These are phyloP conservation scores for Vitis rotundifolia DNA, from an alignment of 164 flowering plant genomes.

Conservation along the genomic window DNA sequence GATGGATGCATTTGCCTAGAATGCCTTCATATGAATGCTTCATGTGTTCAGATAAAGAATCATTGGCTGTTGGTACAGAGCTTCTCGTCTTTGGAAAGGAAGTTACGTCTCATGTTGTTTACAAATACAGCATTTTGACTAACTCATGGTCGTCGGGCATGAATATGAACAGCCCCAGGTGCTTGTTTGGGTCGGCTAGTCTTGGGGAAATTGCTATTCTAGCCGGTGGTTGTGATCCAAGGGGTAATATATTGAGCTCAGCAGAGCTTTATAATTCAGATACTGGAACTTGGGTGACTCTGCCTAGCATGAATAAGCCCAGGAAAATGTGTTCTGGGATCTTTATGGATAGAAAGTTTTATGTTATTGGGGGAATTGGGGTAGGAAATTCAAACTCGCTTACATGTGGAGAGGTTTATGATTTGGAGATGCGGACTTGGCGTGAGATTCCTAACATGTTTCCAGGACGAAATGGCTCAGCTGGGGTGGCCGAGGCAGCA, in stretches of 20 bases:
- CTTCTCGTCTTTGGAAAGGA: slow-evolving; percentile 48
- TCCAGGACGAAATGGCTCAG: slow-evolving; percentile 20
- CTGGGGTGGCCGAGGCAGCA: slow-evolving; percentile 9
- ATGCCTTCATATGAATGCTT: slow-evolving; percentile 40
- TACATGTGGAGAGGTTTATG: slow-evolving; percentile 41
- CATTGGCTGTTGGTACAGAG: slow-evolving; percentile 46
- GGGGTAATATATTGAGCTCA: slow-evolving; percentile 29
- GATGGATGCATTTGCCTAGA: slow-evolving; percentile 42
- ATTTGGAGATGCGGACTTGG: slow-evolving; percentile 33
- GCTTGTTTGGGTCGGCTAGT: slow-evolving; percentile 49
- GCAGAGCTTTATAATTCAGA: slow-evolving; percentile 47
- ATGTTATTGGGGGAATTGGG: slow-evolving; percentile 46
- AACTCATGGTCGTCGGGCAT: slow-evolving; percentile 40
- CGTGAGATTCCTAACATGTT: slow-evolving; percentile 40
- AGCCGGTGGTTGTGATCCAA: slow-evolving; percentile 46
- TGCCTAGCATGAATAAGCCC: slow-evolving; percentile 40
- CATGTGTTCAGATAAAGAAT: slow-evolving; percentile 45
- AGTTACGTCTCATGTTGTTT: slow-evolving; percentile 27
- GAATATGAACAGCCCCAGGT: slow-evolving; percentile 36
- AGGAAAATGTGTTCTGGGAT: slow-evolving; percentile 50
- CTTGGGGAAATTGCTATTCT: slow-evolving; percentile 42
- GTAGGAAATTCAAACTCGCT: slow-evolving; percentile 19
- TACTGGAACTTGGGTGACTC: slow-evolving; percentile 25
- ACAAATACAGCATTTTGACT: slow-evolving; percentile 34
- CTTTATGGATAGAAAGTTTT: slow-evolving; percentile 43